Percentiles rank a stretch among this genome's conserved stretches.
Conservation (phyloP, 805 yeast species). For the Wilhelminamyces savonicus region DNA sequence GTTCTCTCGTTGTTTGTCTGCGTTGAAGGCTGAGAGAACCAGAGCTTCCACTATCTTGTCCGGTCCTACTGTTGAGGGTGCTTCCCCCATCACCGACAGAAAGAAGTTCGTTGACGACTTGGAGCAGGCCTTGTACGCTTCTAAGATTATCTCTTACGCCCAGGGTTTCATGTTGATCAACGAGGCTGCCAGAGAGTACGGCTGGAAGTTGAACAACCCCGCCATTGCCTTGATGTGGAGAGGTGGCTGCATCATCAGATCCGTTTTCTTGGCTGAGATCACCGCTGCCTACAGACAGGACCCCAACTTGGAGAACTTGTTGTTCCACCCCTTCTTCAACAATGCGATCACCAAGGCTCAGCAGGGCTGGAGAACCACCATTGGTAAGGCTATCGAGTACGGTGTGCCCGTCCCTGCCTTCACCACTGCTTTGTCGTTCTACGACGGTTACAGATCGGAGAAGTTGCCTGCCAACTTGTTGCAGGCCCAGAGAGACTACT, state of each 20-base stretch:
- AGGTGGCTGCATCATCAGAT: slow-evolving; percentile 99
- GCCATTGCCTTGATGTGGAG: slow-evolving; percentile 99
- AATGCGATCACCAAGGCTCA: slow-evolving; percentile 91
- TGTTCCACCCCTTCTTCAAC: slow-evolving; percentile 92
- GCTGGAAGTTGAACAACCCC: slow-evolving; percentile 96
- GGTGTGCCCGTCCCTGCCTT: slow-evolving; percentile 99
- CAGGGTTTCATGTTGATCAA: slow-evolving; percentile 99
- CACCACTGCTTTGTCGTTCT: slow-evolving; percentile 94
- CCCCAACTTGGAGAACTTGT: slow-evolving; percentile 91
- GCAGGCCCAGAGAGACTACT: slow-evolving; percentile 99
- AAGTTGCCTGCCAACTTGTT: slow-evolving; percentile 94
- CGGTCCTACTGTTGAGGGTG: slow-evolving; percentile 71
- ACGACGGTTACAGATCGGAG: slow-evolving; percentile 97
- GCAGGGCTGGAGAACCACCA: slow-evolving; percentile 88
- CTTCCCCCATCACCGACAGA: slow-evolving; percentile 63
- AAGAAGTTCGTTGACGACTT: slow-evolving; percentile 82
- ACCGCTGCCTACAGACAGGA: slow-evolving; percentile 91
- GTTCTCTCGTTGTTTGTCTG: slow-evolving; percentile 91
- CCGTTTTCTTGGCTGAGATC: slow-evolving; percentile 95
- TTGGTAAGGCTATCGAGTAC: slow-evolving; percentile 67
- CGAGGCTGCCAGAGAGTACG: slow-evolving; percentile 95
- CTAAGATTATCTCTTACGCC: slow-evolving; percentile 96
- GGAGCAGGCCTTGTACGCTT: slow-evolving; percentile 97
- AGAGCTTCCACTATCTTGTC: slow-evolving; percentile 71
- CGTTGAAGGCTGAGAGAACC: slow-evolving; percentile 85